Conservation (phyloP, 2,329 filamentous ascomycete species). For the Pseudocercospora vitis region DNA sequence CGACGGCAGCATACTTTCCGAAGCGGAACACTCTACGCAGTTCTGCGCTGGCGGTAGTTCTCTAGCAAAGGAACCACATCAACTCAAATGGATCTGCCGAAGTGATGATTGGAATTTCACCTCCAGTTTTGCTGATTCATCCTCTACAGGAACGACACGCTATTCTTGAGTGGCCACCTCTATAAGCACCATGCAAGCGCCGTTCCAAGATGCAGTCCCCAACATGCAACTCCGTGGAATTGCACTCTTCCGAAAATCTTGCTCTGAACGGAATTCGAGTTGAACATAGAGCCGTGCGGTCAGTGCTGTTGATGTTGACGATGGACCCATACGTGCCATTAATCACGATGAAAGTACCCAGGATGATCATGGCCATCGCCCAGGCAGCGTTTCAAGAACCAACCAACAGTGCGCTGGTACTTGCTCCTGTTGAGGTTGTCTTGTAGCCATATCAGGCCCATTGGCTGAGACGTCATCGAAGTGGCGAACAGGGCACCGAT, state of each 20-base stretch:
- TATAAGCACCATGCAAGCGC: too few relatives aligned
- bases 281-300: conserved; percentile 27
- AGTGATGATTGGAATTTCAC: too few relatives aligned
- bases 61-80: too few relatives aligned
- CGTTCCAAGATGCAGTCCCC: too few relatives aligned
- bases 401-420: conserved; percentile 14
- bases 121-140: too few relatives aligned
- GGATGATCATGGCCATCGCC: conserved; percentile 37
- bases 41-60: too few relatives aligned
- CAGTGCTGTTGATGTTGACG: conserved; percentile 40
- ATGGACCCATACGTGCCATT: conserved; percentile 49
- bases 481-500: conserved; percentile 31
- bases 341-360: conserved; percentile 46
- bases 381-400: conserved; percentile 19
- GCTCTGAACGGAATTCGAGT: conserved; percentile 34
- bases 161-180: too few relatives aligned
- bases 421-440: conserved; percentile 40
- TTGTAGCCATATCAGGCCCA: conserved; percentile 47
- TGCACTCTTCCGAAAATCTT: neutral
- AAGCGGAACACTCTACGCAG: too few relatives aligned
- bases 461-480: conserved; percentile 34
- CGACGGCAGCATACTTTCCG: too few relatives aligned
- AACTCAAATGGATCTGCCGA: too few relatives aligned
- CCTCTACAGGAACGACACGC: too few relatives aligned
- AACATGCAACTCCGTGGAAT: too few relatives aligned